phyloP scores from a whole-genome alignment of 306 rosid species.

The Ormosia semicastrata region DNA sequence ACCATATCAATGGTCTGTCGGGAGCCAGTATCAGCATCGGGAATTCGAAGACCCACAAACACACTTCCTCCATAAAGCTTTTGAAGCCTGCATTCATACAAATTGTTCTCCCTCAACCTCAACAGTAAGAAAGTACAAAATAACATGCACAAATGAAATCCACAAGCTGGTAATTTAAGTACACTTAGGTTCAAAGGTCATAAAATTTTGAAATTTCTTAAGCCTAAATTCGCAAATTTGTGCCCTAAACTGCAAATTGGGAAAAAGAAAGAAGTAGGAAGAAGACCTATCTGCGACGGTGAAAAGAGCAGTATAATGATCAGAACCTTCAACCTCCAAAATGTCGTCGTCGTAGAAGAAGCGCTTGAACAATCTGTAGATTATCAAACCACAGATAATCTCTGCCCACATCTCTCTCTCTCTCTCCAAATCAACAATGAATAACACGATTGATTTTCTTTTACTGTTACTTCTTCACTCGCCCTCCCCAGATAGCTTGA shows the following conservation, averaged over 20 bases:
- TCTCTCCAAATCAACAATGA: neutral
- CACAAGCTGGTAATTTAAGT: neutral
- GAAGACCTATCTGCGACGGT: slow-evolving; percentile 60
- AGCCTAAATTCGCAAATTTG: neutral
- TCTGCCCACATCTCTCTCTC: slow-evolving; percentile 56
- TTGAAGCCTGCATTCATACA: slow-evolving; percentile 45
- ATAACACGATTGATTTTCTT: neutral
- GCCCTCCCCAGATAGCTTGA: neutral
- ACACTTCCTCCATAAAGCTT: slow-evolving; percentile 76
- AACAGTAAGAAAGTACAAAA: too few relatives aligned
- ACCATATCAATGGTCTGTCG: slow-evolving; percentile 73
- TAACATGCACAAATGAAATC: neutral
- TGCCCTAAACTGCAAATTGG: neutral
- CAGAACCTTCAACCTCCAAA: slow-evolving; percentile 62
- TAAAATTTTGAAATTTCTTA: too few relatives aligned
- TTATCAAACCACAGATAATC: slow-evolving; percentile 60
- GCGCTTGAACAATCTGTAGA: slow-evolving; percentile 46
- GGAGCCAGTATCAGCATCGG: slow-evolving; percentile 82
- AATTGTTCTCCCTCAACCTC: too few relatives aligned
- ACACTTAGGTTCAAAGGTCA: neutral
- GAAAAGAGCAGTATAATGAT: slow-evolving; percentile 63
- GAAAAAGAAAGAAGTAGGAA: neutral
- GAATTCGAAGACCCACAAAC: slow-evolving; percentile 81
- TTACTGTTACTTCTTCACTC: neutral
- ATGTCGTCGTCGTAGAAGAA: slow-evolving; percentile 65